phyloP scores from a whole-genome alignment of 306 rosid species.

The Glycine tomentella region DNA sequence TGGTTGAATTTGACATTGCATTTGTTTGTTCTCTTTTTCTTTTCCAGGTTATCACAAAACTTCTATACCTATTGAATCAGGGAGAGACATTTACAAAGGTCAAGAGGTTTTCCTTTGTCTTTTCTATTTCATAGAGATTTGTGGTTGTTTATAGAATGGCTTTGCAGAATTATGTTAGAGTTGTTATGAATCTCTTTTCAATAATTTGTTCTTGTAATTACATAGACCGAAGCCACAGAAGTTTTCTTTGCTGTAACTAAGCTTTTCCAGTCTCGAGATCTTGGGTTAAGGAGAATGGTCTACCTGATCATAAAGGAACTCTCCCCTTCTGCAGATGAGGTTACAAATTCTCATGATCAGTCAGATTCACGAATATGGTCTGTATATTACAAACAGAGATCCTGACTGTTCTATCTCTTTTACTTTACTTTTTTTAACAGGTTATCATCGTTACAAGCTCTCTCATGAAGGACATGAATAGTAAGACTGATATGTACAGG shows the following conservation, averaged over 20 bases:
- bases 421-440: conserved; percentile 46
- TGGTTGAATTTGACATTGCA: conserved; percentile 42
- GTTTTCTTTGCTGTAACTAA: conserved; percentile 97
- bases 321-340: conserved; percentile 98
- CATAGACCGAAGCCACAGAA: conserved; percentile 95
- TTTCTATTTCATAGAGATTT: conserved; percentile 32
- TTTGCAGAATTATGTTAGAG: conserved; percentile 25
- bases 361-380: conserved; percentile 5
- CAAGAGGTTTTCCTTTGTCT: background rate
- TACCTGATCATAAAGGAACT: conserved; percentile 94
- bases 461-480: conserved; percentile 99
- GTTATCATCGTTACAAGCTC: conserved; percentile 98
- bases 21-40: conserved; percentile 22
- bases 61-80: conserved; percentile 88
- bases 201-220: conserved; percentile 40
- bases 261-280: conserved; percentile 94
- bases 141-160: conserved; percentile 3
- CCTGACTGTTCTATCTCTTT: conserved; percentile 48
- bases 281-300: conserved; percentile 98
- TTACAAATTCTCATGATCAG: conserved; percentile 44
- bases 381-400: conserved; percentile 38
- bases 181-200: conserved; percentile 23
- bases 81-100: conserved; percentile 98
- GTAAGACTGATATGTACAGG: conserved; percentile 97
- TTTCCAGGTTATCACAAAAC: conserved; percentile 92